Base-by-base conservation (phyloP, 2,329 filamentous ascomycete species). In the Arthroderma uncinatum region DNA sequence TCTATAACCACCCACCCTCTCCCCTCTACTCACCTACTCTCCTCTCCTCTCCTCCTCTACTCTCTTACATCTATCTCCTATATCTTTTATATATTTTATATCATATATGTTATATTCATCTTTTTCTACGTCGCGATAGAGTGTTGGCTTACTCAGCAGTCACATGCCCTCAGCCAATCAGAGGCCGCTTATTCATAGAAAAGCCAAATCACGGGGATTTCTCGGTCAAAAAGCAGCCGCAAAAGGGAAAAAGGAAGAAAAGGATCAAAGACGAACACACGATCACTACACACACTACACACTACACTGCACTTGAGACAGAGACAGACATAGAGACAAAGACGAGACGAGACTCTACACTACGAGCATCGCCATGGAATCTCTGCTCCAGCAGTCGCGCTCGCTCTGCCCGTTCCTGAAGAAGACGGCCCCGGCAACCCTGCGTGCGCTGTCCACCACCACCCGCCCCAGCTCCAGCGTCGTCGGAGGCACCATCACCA, bases 321-420 rank as follows among this genome's bases (percentile, higher is more conserved):
- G 33, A 34, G 33, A 53, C 23, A 53, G 14, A 34, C 12, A 16
- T 5, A 12, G 7, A 53, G 47, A 53, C 6, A n/a, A 53, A 53
- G 12, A 28, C 5, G 21, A n/a, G n/a, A n/a, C n/a, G n/a, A n/a
- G n/a, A n/a, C n/a, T n/a, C 28, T 30, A 4, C 7, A 7, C 28
- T 30, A 55, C 37, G 44, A 33, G 25, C 25, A 5, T 19, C 14
- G 47, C 19, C 56, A 98, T 98, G 93, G 93, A 98, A 80, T 82
- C 88, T 67, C 84, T 96, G 66, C 84, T 97, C 68, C 89, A 89
- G 73, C 91, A 97, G 76, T 96, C 91, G 72, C 90, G 91, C 80
- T 84, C 87, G 71, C 87, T 98, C 85, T 98, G 93, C 77, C 93
- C 93, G 57, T 98, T 98, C 77, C 79, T 98, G 74, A 92, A 91